Base-by-base conservation (phyloP, 2,329 filamentous ascomycete species). In the Colletotrichum caudatum region DNA sequence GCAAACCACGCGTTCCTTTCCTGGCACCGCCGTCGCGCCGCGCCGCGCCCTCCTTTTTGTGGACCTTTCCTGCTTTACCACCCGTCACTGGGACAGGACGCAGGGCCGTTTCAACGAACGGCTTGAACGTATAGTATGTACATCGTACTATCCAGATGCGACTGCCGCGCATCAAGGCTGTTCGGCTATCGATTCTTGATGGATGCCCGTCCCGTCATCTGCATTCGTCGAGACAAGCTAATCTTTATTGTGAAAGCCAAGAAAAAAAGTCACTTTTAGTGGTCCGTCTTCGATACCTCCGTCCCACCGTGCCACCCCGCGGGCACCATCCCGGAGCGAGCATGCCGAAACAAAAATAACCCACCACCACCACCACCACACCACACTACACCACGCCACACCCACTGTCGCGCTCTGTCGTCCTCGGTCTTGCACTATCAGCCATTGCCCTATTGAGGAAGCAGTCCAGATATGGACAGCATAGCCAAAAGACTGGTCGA, bases 21-120 rank as follows among this genome's bases (percentile, higher is more conserved):
- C 44, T 44, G 33, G 59, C 18, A 35, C 26, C 29, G 60, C n/a
- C 62, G 66, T 14, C 62, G 66, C 54, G 69, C 61, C 37, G 14
- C 62, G 66, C n/a, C 62, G 66, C 54, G 69, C 61, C 37, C 61
- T 69, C 65, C 54, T 69, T 54, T 54, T 61, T 50, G 64, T 68
- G 64, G 64, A 39, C n/a, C 69, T 23, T 29, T 29, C 18, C 16
- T 39, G 9, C 8, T 44, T 59, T 58, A 16, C 14, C 35, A 35
- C 39, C 59, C 53, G 46, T 64, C 64, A 59, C 64, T 69, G 65
- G 69, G 39, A 59, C 66, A 65, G 69, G 39, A 59, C 66, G 46
- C 64, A 71, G 48, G 39, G 53, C 69, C 69, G 69, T 64, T 64
- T 46, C 29, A 39, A 61, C 69, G 65, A 39, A 61, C 69, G 65